A percentile compares a stretch with the other conserved stretches of the same genome.
Evolutionary conservation across 2,329 filamentous ascomycete genomes (phyloP).

Genomic region (Botrytis fragariae): DNA sequence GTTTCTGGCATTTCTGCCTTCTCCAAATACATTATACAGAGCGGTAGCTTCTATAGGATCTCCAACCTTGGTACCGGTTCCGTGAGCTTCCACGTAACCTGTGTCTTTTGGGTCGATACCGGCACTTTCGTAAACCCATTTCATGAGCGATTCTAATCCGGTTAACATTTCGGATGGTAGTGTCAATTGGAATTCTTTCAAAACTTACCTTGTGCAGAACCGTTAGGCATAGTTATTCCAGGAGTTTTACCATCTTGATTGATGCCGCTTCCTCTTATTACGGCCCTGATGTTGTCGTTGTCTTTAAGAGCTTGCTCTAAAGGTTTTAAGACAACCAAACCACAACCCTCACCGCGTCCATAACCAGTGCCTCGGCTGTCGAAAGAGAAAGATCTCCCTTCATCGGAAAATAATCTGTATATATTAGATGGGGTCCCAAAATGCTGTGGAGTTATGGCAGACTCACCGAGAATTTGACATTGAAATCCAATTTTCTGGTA

Average conservation of each 20-base stretch:
- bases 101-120: slow-evolving; percentile 22
- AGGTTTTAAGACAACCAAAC: slow-evolving; percentile 56
- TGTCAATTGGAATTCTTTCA: not conserved
- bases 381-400: slow-evolving; percentile 46
- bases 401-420: slow-evolving; percentile 39
- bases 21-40: slow-evolving; percentile 32
- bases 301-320: slow-evolving; percentile 56
- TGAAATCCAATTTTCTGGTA: slow-evolving; percentile 30
- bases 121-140: slow-evolving; percentile 26
- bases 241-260: slow-evolving; percentile 57
- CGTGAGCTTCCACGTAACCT: slow-evolving; percentile 26
- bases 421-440: slow-evolving; percentile 43
- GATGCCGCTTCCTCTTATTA: slow-evolving; percentile 41
- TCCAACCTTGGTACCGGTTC: slow-evolving; percentile 25
- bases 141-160: slow-evolving; percentile 31
- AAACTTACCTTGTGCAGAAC: slow-evolving; percentile 41
- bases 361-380: slow-evolving; percentile 61
- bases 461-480: slow-evolving; percentile 35
- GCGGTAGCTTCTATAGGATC: slow-evolving; percentile 27
- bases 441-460: not conserved
- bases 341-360: slow-evolving; percentile 60
- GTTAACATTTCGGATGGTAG: slow-evolving; percentile 17
- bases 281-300: slow-evolving; percentile 54
- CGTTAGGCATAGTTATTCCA: slow-evolving; percentile 55
- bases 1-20: slow-evolving; percentile 29